These are phyloP conservation scores for Russula dissimulans DNA, from an alignment of 768 basidiomycete species.

Conservation along the genomic window DNA sequence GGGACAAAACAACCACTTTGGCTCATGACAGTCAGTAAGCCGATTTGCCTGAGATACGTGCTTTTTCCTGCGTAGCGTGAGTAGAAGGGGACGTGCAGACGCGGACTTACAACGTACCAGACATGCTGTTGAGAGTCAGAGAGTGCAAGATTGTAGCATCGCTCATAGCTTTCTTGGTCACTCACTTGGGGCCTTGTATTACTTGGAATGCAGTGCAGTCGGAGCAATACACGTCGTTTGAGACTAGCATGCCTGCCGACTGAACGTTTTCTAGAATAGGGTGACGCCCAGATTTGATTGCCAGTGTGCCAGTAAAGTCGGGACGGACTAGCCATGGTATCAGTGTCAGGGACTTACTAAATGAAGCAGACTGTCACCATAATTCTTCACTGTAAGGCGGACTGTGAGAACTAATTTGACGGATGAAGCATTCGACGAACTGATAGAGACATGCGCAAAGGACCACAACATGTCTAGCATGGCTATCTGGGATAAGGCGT, in stretches of 20 bases:
- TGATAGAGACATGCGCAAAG: slow-evolving; percentile 74
- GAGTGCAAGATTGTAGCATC: slow-evolving; percentile 5
- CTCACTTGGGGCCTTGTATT: slow-evolving; percentile 84
- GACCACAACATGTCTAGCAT: slow-evolving; percentile 85
- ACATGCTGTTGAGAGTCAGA: slow-evolving; percentile 40
- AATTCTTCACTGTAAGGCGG: slow-evolving; percentile 35
- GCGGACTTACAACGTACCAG: slow-evolving; percentile 30
- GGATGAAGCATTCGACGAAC: slow-evolving; percentile 35
- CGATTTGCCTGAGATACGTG: slow-evolving; percentile 85
- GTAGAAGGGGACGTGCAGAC: neutral
- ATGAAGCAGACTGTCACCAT: slow-evolving; percentile 28
- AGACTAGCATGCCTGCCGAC: slow-evolving; percentile 58
- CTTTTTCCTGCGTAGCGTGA: slow-evolving; percentile 59
- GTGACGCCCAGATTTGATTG: slow-evolving; percentile 83
- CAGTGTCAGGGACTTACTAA: neutral
- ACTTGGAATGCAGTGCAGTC: slow-evolving; percentile 83
- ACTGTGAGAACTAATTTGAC: neutral
- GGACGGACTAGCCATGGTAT: slow-evolving; percentile 57
- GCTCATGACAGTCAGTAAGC: slow-evolving; percentile 74
- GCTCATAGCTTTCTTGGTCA: slow-evolving; percentile 1
- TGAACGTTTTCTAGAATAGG: slow-evolving; percentile 76
- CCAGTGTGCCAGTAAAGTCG: slow-evolving; percentile 83
- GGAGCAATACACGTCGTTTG: slow-evolving; percentile 88
- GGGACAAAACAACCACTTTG: slow-evolving; percentile 91
- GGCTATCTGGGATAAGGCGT: slow-evolving; percentile 47